A percentile compares a stretch with the other conserved stretches of the same genome.
Evolutionary conservation across 2,329 filamentous ascomycete species (phyloP).

Genomic region (Fusarium hainanense): DNA sequence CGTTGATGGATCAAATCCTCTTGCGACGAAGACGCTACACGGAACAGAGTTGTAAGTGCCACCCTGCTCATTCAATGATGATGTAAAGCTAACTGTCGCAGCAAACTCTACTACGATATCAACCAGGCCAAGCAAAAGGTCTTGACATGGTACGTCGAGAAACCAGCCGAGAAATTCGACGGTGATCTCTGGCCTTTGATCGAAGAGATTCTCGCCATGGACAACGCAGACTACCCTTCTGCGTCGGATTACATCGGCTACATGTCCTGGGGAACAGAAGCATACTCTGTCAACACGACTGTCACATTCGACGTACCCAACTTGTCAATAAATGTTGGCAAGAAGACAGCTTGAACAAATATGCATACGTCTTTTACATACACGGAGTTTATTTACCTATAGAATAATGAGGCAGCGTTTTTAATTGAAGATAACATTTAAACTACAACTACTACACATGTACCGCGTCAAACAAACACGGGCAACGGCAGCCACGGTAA

Average conservation of each 20-base stretch:
- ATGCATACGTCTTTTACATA: conserved; percentile 7
- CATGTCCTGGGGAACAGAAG: conserved; percentile 63
- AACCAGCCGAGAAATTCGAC: conserved; percentile 54
- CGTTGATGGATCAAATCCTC: conserved; percentile 41
- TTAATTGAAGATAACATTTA: conserved; percentile 5
- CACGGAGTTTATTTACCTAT: conserved; percentile 19
- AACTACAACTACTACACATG: background rate
- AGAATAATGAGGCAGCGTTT: conserved; percentile 33
- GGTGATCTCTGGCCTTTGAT: conserved; percentile 61
- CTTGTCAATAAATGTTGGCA: conserved; percentile 52
- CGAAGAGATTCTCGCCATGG: conserved; percentile 52
- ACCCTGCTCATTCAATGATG: background rate
- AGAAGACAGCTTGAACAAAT: conserved; percentile 7
- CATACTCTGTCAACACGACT: conserved; percentile 55
- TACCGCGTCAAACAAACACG: conserved; percentile 14
- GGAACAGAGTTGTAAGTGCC: conserved; percentile 56
- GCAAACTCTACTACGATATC: conserved; percentile 55
- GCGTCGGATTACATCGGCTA: conserved; percentile 61
- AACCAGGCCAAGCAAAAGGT: conserved; percentile 59
- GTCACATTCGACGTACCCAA: conserved; percentile 61
- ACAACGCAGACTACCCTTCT: conserved; percentile 52
- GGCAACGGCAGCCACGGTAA: conserved; percentile 4
- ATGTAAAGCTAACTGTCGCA: conserved; percentile 7
- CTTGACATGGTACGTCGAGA: conserved; percentile 60
- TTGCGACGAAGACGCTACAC: conserved; percentile 53